Evolutionary conservation across 2,329 filamentous ascomycete species (phyloP).

Genomic region (Stagonosporopsis cucurbitacearum): DNA sequence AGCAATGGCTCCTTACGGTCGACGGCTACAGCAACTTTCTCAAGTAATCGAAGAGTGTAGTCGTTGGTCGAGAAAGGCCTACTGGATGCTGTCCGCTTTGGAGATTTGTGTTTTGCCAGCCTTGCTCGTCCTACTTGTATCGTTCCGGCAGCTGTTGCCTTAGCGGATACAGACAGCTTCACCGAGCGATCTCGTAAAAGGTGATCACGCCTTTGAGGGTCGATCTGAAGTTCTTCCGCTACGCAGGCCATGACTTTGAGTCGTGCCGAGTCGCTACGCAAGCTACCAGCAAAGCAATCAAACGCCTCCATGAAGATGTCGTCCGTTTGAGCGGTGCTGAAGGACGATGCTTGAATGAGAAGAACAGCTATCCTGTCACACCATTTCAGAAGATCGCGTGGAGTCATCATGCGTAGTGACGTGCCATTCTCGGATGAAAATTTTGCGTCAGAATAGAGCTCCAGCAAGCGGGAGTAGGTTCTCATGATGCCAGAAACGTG

Average conservation of each 20-base stretch:
- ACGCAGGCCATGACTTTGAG: conserved; percentile 70
- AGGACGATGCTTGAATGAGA: conserved; percentile 66
- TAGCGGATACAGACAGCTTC: conserved; percentile 55
- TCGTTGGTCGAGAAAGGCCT: conserved; percentile 86
- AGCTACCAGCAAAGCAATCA: conserved; percentile 87
- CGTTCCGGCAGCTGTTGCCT: conserved; percentile 33
- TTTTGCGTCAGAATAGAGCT: conserved; percentile 50
- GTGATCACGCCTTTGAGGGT: conserved; percentile 80
- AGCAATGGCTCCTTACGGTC: conserved; percentile 86
- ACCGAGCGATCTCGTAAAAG: conserved; percentile 77
- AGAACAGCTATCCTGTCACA: conserved; percentile 76
- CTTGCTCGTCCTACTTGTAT: conserved; percentile 52
- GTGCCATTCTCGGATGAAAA: conserved; percentile 61
- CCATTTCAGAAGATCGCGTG: conserved; percentile 89
- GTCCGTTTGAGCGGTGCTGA: conserved; percentile 73
- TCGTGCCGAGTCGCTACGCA: conserved; percentile 70
- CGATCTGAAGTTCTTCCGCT: conserved; percentile 85
- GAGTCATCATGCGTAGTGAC: conserved; percentile 67
- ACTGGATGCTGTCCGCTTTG: conserved; percentile 47
- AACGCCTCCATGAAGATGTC: conserved; percentile 92
- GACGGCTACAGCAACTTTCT: conserved; percentile 85
- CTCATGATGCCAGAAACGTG: conserved; percentile 63
- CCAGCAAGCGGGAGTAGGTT: conserved; percentile 58
- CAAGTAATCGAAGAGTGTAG: conserved; percentile 82
- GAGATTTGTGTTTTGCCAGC: conserved; percentile 52